Base-by-base conservation (phyloP, 441 rosid species). In the Gossypium aridum region DNA sequence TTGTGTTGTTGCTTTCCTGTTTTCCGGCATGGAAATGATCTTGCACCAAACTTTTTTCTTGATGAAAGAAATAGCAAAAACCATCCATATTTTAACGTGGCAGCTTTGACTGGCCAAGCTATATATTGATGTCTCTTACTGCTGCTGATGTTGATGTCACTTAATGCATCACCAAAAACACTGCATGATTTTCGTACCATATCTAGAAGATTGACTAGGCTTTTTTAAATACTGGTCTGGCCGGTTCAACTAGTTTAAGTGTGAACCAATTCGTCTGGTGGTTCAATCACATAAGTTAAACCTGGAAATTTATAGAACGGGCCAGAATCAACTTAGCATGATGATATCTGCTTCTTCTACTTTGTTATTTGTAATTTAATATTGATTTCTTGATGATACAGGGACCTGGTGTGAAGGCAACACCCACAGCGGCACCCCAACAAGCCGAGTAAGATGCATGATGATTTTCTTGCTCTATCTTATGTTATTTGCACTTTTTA, bases 321-420 rank as follows among this genome's bases (percentile, higher is more conserved):
- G 17, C 55, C 55, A n/a, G 55, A 51, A 34, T 7, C 39, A 34
- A 34, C 9, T 34, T 34, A 34, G 39, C 39, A 34, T 34, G 39
- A 34, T 34, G 39, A 34, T 34, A 34, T 34, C 9, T 6, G 39
- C 9, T 34, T 7, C 56, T 45, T 45, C 54, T 68, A 49, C 23
- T 25, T 3, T 10, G 55, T 57, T 43, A 20, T 10, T 57, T 43
- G 57, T 5, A 13, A 39, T 23, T 23, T 22, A n/a, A 12, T 45
- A 10, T 61, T 49, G 45, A 3, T 69, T 26, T 69, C 23, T 25
- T 68, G 60, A 25, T 34, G 16, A 22, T 28, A 4, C 78, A 88
- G 84, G 91, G 93, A 51, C 91, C 85, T 39, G 85, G 80, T 70
- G 88, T 73, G 74, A 86, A 72, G 78, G 84, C 74, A 62, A 73